Evolutionary conservation across 805 yeast genomes (phyloP).

Genomic region (Sugiyamaella qingdaonensis): DNA sequence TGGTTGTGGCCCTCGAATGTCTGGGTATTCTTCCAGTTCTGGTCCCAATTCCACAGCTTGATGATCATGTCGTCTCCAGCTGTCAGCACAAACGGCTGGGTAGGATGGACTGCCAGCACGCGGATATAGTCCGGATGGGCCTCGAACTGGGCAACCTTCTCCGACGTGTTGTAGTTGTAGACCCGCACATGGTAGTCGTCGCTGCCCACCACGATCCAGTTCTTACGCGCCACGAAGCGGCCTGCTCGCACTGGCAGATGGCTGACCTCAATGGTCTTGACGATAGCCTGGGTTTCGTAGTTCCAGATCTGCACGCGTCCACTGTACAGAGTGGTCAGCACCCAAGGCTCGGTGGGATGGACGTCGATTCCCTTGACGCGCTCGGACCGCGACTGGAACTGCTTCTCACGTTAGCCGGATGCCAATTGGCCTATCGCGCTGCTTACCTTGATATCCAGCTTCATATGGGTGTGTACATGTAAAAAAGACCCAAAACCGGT

Average conservation of each 20-base stretch:
- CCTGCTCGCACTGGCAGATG: conserved; percentile 96
- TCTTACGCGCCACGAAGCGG: conserved; percentile 88
- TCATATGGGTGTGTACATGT: conserved; percentile 34
- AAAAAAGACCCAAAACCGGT: background rate
- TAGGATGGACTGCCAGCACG: conserved; percentile 89
- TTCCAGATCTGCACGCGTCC: conserved; percentile 94
- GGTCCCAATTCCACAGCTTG: conserved; percentile 97
- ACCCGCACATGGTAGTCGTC: conserved; percentile 95
- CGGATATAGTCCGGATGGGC: conserved; percentile 98
- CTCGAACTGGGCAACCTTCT: conserved; percentile 89
- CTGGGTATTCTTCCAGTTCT: conserved; percentile 84
- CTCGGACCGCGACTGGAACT: conserved; percentile 86
- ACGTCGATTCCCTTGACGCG: conserved; percentile 97
- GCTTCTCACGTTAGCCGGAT: conserved; percentile 44
- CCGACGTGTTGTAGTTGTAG: conserved; percentile 92
- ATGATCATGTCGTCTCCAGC: conserved; percentile 89
- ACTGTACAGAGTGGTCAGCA: conserved; percentile 81
- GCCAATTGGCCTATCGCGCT: conserved; percentile 27
- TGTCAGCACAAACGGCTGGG: conserved; percentile 82
- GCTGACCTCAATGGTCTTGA: conserved; percentile 90
- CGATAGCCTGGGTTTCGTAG: conserved; percentile 75
- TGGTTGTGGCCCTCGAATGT: conserved; percentile 94
- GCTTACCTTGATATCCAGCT: conserved; percentile 46
- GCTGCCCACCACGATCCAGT: conserved; percentile 94
- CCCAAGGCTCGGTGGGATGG: conserved; percentile 98